phyloP scores from a whole-genome alignment of 305 asterid species.

The Petunia hybrid region DNA sequence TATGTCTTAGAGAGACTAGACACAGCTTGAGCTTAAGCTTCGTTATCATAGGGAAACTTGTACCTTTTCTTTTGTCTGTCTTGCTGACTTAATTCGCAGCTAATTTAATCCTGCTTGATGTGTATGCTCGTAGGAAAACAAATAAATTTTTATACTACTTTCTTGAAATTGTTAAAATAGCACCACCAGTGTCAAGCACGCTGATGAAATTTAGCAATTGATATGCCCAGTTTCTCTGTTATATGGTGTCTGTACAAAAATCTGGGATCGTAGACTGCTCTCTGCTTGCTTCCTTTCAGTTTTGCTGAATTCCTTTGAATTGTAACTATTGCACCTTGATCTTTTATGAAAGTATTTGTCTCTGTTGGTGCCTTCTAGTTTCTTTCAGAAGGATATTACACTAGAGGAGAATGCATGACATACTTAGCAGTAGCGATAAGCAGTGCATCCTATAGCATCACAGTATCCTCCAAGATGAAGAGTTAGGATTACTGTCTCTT shows the following conservation, averaged over 20 bases:
- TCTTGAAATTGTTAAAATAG: neutral
- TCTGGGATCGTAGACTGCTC: neutral
- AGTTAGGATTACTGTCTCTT: slow-evolving; percentile 29
- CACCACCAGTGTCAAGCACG: neutral
- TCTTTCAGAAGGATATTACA: slow-evolving; percentile 19
- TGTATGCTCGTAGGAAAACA: neutral
- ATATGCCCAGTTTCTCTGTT: slow-evolving; percentile 5
- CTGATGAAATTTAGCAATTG: slow-evolving; percentile 15
- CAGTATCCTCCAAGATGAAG: slow-evolving; percentile 30
- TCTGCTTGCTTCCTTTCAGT: slow-evolving; percentile 12
- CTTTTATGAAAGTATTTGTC: neutral
- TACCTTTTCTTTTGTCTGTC: neutral
- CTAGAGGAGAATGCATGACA: slow-evolving; percentile 11
- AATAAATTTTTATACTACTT: slow-evolving; percentile 2
- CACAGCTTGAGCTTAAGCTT: slow-evolving; percentile 16
- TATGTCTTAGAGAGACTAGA: slow-evolving; percentile 17
- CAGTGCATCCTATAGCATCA: neutral
- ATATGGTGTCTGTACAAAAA: slow-evolving; percentile 9
- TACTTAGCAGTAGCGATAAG: slow-evolving; percentile 1
- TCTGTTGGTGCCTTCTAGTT: slow-evolving; percentile 21
- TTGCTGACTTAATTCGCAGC: too few relatives aligned
- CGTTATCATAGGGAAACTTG: neutral
- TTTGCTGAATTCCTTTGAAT: slow-evolving; percentile 12
- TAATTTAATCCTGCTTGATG: slow-evolving; percentile 13
- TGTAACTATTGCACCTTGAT: slow-evolving; percentile 23